Evolutionary conservation across 805 yeast genomes (phyloP).

Genomic region (Metschnikowia sp.): DNA sequence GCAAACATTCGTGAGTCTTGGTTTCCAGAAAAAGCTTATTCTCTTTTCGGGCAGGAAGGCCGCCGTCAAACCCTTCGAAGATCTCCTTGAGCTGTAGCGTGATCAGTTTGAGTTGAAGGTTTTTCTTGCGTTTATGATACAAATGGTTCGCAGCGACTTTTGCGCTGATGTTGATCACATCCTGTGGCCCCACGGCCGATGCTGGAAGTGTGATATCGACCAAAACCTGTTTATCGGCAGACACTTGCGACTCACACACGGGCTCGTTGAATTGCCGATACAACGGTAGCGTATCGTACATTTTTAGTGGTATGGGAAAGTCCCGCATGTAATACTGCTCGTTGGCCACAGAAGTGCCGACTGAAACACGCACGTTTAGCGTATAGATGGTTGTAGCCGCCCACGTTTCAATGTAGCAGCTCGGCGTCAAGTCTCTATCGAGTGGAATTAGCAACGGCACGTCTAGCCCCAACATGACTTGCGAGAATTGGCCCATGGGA

Average conservation of each 20-base stretch:
- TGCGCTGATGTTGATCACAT: constrained; percentile 38
- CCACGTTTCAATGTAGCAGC: constrained; percentile 48
- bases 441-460: constrained; percentile 57
- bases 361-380: constrained; percentile 37
- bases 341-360: constrained; percentile 29
- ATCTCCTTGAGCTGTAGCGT: constrained; percentile 51
- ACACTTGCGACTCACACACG: constrained; percentile 38
- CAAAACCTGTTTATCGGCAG: constrained; percentile 48
- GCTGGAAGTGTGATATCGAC: constrained; percentile 47
- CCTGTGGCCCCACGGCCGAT: constrained; percentile 59
- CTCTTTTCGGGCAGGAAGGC: constrained; percentile 48
- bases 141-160: constrained; percentile 40
- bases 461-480: constrained; percentile 51
- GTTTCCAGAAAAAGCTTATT: constrained; percentile 34
- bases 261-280: constrained; percentile 55
- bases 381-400: constrained; percentile 46
- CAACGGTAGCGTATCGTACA: constrained; percentile 56
- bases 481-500: constrained; percentile 36
- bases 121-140: constrained; percentile 27
- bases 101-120: constrained; percentile 42
- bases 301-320: constrained; percentile 53
- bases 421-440: constrained; percentile 50
- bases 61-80: constrained; percentile 51
- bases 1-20: constrained; percentile 21
- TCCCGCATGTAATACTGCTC: constrained; percentile 29